Base-by-base conservation (phyloP, 1,139 yeast genomes). In the Nakaseomyces sp. region DNA sequence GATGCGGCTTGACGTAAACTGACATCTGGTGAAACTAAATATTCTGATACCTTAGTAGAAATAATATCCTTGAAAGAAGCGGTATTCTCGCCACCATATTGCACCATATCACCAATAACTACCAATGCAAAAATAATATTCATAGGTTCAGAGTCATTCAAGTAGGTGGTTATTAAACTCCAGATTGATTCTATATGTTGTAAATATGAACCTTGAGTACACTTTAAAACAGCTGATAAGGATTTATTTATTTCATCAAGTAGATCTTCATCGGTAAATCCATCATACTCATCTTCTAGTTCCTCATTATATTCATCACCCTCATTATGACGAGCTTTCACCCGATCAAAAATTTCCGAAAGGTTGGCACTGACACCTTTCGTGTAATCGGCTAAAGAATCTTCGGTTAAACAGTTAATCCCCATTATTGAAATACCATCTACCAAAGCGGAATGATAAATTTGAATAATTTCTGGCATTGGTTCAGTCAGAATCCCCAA, bases 1-100 rank as follows among this genome's bases (percentile, higher is more conserved):
- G 94, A 79, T 5, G 96, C 88, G 13, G 87, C 88, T 67, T 91
- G 96, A 56, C 97, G 81, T 29, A 89, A 73, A 8, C 80, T 74
- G 1, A 94, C 80, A 48, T 83, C 85, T 3, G 82, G 72, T 74
- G 78, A 51, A 37, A 78, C 71, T 44, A 91, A 67, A 1, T 84
- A 75, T 46, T 77, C 81, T 13, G 80, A 80, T 36, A 87, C 68
- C 37, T 77, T 77, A 48, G 72, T 71, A 45, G 81, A 63, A 61
- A 85, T 82, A 50, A 78, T 60, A 32, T 81, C 87, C 57, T 78
- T 79, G 59, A 77, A 82, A 22, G 73, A 71, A 46, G 71, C 73
- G 2, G 93, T 77, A 36, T 74, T 75, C 5, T 81, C 72, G 10
- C 95, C 95, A 41, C 86, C 74, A 61, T 74, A 79, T 64, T 88